Evolutionary conservation across 768 basidiomycete species (phyloP).

Genomic region (Panaeolus papilionaceus): DNA sequence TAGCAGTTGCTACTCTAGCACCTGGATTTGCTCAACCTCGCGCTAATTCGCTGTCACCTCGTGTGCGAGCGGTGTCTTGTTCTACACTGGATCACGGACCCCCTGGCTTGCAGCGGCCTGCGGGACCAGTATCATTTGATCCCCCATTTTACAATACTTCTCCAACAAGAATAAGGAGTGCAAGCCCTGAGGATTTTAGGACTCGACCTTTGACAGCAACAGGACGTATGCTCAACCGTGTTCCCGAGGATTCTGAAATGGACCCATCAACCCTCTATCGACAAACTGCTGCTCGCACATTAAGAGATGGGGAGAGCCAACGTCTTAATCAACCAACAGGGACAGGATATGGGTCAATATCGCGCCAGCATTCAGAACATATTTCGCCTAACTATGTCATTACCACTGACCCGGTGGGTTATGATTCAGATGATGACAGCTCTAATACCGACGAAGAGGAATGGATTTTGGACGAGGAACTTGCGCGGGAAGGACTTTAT

Average conservation of each 20-base stretch:
- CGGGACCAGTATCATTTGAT: constrained; percentile 14
- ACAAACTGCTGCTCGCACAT: background rate
- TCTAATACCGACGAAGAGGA: constrained; percentile 42
- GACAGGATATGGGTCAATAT: constrained; percentile 12
- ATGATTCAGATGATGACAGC: constrained; percentile 31
- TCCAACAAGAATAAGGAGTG: constrained; percentile 15
- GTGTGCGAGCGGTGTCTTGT: background rate
- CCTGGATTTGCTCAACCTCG: background rate
- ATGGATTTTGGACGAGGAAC: constrained; percentile 38
- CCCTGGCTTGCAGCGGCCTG: constrained; percentile 11
- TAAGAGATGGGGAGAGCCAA: background rate
- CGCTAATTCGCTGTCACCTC: background rate
- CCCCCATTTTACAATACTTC: background rate
- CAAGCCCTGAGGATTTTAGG: constrained; percentile 30
- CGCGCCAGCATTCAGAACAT: constrained; percentile 5
- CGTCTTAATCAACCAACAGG: constrained; percentile 6
- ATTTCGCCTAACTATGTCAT: constrained; percentile 29
- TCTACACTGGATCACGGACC: background rate
- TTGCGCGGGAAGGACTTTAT: constrained; percentile 39
- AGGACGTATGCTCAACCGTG: constrained; percentile 26
- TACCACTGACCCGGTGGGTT: constrained; percentile 23
- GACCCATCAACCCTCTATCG: constrained; percentile 18
- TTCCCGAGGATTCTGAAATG: constrained; percentile 33
- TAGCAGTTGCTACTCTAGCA: background rate
- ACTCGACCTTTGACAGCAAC: constrained; percentile 23